phyloP scores from a whole-genome alignment of 257 asterid species.

The Nyctanthes arbortristis region DNA sequence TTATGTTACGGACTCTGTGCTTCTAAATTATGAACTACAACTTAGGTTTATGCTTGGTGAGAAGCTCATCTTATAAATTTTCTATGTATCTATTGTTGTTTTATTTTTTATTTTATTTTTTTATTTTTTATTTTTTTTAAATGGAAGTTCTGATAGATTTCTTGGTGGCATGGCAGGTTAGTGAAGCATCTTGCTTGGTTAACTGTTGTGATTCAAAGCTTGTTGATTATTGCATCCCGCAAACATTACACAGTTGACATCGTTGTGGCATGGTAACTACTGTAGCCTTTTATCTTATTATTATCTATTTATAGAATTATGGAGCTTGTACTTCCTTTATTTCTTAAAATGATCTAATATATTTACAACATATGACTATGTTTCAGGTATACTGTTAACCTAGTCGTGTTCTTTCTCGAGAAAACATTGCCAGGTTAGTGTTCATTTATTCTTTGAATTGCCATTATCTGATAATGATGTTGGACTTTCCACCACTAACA shows the following conservation, averaged over 20 bases:
- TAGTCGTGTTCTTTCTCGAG: slow-evolving; percentile 82
- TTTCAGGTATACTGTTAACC: slow-evolving; percentile 86
- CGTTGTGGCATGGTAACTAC: slow-evolving; percentile 86
- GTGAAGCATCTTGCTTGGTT: slow-evolving; percentile 77
- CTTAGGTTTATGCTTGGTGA: too few species aligned
- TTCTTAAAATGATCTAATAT: not conserved
- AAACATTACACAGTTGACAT: slow-evolving; percentile 95
- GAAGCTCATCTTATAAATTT: too few species aligned
- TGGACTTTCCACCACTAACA: slow-evolving; percentile 12
- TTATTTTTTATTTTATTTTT: too few species aligned
- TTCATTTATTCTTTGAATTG: not conserved
- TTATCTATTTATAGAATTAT: slow-evolving; percentile 3
- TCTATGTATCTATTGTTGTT: too few species aligned
- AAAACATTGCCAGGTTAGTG: slow-evolving; percentile 79
- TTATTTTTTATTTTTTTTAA: not conserved
- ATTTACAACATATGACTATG: slow-evolving; percentile 6
- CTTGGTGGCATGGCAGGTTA: slow-evolving; percentile 48
- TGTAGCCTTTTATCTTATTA: not conserved
- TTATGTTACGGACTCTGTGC: too few species aligned
- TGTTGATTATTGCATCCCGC: slow-evolving; percentile 89
- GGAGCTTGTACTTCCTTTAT: not conserved
- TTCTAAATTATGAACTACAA: too few species aligned
- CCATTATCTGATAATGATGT: not conserved
- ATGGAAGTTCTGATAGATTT: not conserved
- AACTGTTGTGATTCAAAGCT: slow-evolving; percentile 71